Percentiles rank a stretch among this genome's conserved stretches.
Evolutionary conservation across 495 filamentous ascomycete genomes (phyloP).

Genomic region (Sphaerosporella brunnea): DNA sequence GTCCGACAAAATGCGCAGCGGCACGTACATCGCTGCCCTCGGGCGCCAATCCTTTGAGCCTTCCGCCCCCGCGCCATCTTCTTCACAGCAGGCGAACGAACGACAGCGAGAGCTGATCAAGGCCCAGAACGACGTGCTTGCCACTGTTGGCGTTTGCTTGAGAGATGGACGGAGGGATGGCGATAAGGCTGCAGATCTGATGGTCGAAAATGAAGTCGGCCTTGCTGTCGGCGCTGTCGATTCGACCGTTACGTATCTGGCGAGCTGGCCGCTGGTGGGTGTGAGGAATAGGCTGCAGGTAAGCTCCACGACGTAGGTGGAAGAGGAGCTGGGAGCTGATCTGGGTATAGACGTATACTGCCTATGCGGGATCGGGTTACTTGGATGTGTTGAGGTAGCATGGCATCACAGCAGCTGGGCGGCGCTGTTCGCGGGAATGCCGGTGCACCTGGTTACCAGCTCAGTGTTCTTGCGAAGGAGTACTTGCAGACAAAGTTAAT

Average conservation of each 20-base stretch:
- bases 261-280: conserved; percentile 21
- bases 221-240: conserved; percentile 18
- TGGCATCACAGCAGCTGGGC: conserved; percentile 18
- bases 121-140: conserved; percentile 26
- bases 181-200: conserved; percentile 15
- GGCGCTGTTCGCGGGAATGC: conserved; percentile 22
- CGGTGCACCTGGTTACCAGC: conserved; percentile 22
- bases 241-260: conserved; percentile 20
- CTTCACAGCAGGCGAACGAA: conserved; percentile 20
- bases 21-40: conserved; percentile 23
- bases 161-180: conserved; percentile 18
- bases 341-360: conserved; percentile 10
- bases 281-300: conserved; percentile 24
- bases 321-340: conserved; percentile 10
- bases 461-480: conserved; percentile 15
- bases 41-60: conserved; percentile 25
- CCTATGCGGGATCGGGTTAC: conserved; percentile 14
- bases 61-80: conserved; percentile 12
- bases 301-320: not conserved
- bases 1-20: conserved; percentile 23
- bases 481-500: conserved; percentile 19
- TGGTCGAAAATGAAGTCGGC: conserved; percentile 25
- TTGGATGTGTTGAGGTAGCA: conserved; percentile 17
- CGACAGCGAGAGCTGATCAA: conserved; percentile 21
- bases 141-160: conserved; percentile 24